Evolutionary conservation across 164 flowering plant genomes (phyloP).

Genomic region (Saururus chinensis): DNA sequence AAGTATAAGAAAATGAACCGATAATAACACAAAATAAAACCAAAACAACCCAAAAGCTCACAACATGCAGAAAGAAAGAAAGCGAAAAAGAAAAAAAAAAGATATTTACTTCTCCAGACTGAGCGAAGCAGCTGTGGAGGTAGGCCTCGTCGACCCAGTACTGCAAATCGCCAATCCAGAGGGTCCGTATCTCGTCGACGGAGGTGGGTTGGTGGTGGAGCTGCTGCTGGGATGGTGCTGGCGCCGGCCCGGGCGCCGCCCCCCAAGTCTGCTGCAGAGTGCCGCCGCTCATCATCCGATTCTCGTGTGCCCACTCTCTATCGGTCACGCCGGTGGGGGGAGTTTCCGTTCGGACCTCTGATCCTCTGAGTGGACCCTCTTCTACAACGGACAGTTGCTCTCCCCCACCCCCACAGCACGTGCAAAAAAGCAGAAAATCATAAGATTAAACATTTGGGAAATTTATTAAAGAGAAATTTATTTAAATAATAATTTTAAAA

Average conservation of each 20-base stretch:
- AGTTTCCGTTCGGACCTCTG: no score
- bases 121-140: conserved; percentile 76
- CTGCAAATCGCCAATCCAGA: conserved; percentile 96
- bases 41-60: neutral
- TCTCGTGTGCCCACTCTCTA: no score
- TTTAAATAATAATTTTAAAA: no score
- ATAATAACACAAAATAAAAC: neutral
- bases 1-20: no score
- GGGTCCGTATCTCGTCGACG: conserved; percentile 77
- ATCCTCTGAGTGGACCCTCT: no score
- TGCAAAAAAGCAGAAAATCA: no score
- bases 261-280: neutral
- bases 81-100: neutral
- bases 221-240: conserved; percentile 4
- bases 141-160: conserved; percentile 88
- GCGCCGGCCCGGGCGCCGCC: neutral
- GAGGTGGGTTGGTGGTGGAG: conserved; percentile 58
- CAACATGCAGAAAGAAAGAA: conserved; percentile 1
- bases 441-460: no score
- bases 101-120: conserved; percentile 62
- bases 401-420: no score
- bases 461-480: no score
- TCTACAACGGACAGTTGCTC: no score
- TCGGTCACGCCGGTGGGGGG: no score
- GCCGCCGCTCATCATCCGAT: neutral